Conservation (phyloP, 192 early-diverging fungal species). For the Powellomyces hirtus region DNA sequence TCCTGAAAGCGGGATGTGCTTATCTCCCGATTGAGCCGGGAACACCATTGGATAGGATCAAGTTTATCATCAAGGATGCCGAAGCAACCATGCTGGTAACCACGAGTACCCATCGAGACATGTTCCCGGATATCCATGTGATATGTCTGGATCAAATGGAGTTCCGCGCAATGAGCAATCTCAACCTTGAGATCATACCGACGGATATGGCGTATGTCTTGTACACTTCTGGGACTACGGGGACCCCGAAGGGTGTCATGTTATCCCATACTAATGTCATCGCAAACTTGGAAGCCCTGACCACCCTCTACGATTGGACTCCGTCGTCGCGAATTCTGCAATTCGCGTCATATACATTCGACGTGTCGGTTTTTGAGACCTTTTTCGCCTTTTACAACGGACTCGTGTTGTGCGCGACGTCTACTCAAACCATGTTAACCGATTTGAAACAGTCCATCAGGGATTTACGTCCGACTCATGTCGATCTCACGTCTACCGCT, state of each 20-base stretch:
- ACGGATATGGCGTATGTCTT: constrained; percentile 34
- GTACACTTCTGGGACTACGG: constrained; percentile 45
- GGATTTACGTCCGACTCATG: not conserved
- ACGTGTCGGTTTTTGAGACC: constrained; percentile 32
- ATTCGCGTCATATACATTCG: constrained; percentile 15
- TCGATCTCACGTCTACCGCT: constrained; percentile 11
- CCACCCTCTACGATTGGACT: not conserved
- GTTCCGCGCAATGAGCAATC: not conserved
- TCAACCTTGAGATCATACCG: not conserved
- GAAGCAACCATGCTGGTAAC: not conserved
- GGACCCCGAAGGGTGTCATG: constrained; percentile 39
- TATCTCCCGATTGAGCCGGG: constrained; percentile 32
- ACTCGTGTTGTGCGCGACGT: not conserved
- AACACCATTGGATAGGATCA: constrained; percentile 21
- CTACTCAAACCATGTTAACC: not conserved
- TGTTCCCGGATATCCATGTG: too few species aligned
- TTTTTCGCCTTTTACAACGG: constrained; percentile 20
- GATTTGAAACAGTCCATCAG: not conserved
- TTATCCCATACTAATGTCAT: constrained; percentile 17
- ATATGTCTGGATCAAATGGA: not conserved
- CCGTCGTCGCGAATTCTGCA: constrained; percentile 11
- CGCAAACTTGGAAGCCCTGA: not conserved
- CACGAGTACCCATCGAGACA: not conserved
- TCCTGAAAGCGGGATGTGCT: constrained; percentile 34
- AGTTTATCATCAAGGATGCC: constrained; percentile 4